These are phyloP conservation scores for Pyricularia sp. DNA, from an alignment of 2,329 filamentous ascomycete genomes.

Conservation along the genomic window DNA sequence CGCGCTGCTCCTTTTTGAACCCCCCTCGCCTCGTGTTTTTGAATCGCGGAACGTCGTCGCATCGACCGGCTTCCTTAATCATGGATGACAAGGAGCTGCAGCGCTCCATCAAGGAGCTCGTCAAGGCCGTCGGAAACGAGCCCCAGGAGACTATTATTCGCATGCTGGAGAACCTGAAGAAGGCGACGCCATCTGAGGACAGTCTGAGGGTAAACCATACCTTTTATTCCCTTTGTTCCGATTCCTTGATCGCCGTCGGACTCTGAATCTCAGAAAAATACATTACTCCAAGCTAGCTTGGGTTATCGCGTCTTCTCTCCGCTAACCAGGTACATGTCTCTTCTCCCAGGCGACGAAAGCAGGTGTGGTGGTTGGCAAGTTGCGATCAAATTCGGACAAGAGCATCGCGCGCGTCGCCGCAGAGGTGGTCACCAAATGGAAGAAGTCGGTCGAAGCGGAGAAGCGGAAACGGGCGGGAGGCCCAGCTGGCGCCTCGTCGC, in stretches of 20 bases:
- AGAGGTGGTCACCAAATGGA: constrained; percentile 84
- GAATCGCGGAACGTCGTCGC: not conserved
- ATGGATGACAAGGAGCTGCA: constrained; percentile 82
- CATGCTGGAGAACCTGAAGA: constrained; percentile 70
- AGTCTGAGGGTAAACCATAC: constrained; percentile 61
- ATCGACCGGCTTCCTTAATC: not conserved
- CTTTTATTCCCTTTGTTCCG: not conserved
- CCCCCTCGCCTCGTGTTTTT: not conserved
- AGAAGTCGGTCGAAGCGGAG: constrained; percentile 62
- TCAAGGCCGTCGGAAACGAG: constrained; percentile 69
- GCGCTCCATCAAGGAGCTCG: constrained; percentile 66
- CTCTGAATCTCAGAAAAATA: not conserved
- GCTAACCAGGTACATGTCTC: not conserved
- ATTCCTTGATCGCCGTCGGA: constrained; percentile 3
- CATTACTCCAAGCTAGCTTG: not conserved
- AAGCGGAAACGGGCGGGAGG: constrained; percentile 33
- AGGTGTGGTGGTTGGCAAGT: constrained; percentile 80
- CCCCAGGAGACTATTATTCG: constrained; percentile 61
- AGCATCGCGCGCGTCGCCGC: constrained; percentile 68
- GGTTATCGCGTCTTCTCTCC: not conserved
- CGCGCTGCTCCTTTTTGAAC: not conserved
- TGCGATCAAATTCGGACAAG: constrained; percentile 67
- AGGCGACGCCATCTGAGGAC: constrained; percentile 78
- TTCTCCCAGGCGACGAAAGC: constrained; percentile 67
- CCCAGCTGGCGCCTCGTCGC: constrained; percentile 19